Evolutionary conservation across 352 stramenopile species (phyloP), one percentile per base, ranked within the genome.

Genomic region (Globisporangium nunn): DNA sequence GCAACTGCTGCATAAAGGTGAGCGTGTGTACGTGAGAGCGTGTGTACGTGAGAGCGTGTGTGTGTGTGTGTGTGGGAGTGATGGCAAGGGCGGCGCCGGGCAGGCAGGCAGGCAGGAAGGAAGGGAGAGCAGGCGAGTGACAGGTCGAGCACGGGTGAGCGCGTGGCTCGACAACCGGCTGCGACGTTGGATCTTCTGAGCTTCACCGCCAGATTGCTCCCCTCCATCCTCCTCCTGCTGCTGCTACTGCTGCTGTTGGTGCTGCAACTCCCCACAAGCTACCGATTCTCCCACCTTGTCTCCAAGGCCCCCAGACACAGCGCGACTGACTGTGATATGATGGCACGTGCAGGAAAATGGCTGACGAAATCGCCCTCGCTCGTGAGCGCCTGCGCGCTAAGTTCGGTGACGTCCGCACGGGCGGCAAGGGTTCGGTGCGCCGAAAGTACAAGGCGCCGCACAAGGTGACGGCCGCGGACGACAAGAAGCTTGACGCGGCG

Each of bases 401-500:
- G 78, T 94, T 94, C 56, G 84, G 81, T 62, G 82, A 91, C 61
- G 81, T 72, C 65, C 89, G 88, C 59, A 99, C 96, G 61, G 96
- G 96, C 70, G 96, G 96, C 67, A 98, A 98, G 79, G 96, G 95
- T 56, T 84, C 88, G 53, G 88, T 98, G 56, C 89, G 96, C 80
- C 91, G 96, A 88, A 98, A 98, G 87, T 97, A 97, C 77, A 96
- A 97, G 77, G 87, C 93, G 43, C 87, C 88, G 28, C 83, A 97
- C 80, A 97, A 96, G 80, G 85, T 90, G 51, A 77, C 88, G 54
- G 88, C 88, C 15, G 87, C 93, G 69, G 96, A 98, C 70, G 97
- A 99, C 79, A 98, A 97, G 72, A 99, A 99, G 81, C 89, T 99
- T 41, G 85, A 83, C 58, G 91, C 86, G 30, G 96, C 95, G 46